phyloP scores from a whole-genome alignment of 73 alveolate genomes.

The Paramecium primaurelia region DNA sequence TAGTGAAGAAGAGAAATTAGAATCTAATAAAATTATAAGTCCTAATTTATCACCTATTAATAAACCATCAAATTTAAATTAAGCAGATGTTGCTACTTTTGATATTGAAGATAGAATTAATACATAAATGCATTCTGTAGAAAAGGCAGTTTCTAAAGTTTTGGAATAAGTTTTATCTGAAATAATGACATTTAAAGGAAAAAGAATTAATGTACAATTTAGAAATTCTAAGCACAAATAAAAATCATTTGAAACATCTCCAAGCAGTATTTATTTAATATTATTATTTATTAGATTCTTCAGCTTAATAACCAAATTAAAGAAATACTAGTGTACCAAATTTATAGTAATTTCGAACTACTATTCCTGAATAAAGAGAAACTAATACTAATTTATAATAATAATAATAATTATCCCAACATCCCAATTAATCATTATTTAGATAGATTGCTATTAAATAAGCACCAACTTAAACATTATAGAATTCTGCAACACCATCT shows the following conservation, averaged over 20 bases:
- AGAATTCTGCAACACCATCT: neutral
- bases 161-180: neutral
- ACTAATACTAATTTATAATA: neutral
- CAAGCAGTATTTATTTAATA: neutral
- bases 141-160: constrained; percentile 23
- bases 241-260: constrained; percentile 31
- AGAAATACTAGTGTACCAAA: constrained; percentile 30
- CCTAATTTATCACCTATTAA: constrained; percentile 25
- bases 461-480: neutral
- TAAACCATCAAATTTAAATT: neutral
- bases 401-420: neutral
- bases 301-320: neutral
- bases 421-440: neutral
- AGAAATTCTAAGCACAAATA: neutral
- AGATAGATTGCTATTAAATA: neutral
- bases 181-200: constrained; percentile 6
- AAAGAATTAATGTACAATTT: constrained; percentile 27
- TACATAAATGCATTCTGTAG: constrained; percentile 13
- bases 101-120: neutral
- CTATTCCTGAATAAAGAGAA: neutral
- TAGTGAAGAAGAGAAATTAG: neutral
- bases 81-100: neutral
- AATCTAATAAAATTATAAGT: neutral
- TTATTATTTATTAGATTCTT: neutral
- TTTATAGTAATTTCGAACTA: neutral